Base-by-base conservation (phyloP, 2,329 filamentous ascomycete species). In the Diaporthe caulivora region DNA sequence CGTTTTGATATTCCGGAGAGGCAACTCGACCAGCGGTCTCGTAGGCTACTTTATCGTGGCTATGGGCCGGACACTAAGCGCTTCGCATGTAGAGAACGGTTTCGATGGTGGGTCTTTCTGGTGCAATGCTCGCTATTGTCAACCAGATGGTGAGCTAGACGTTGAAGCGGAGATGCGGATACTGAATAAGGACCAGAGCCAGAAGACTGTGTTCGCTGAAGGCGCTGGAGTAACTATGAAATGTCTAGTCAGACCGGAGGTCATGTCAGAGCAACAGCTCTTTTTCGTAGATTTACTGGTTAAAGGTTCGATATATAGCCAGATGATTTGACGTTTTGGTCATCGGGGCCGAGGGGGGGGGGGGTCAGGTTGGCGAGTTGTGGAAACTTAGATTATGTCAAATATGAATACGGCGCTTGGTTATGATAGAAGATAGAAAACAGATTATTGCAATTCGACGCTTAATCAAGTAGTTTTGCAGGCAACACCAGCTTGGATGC, bases 401-500 rank as follows among this genome's bases (percentile, higher is more conserved):
- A 1, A 37, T 4, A 42, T 26, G 11, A n/a, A n/a, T 6, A 58
- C 17, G 18, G 11, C 17, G 21, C 6, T 2, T 26, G 18, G 7
- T 18, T 5, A 15, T n/a, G 5, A 21, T 2, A 5, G 26, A 55
- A 8, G 15, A 1, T 37, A 40, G 5, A 49, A n/a, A 15, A 26
- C 7, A 4, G 18, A 18, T 2, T 2, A 6, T 3, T 18, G 8
- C 2, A 11, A 26, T 3, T 18, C 7, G 10, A 37, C 11, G 29
- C 18, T 51, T 15, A 65, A 37, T 65, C 44, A 17, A 65, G 29
- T 9, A 15, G 17, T 18, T 51, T 70, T 13, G 67, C 64, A 26
- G 73, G 73, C 65, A 75, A 24, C 13, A 75, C 51, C 1, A 75
- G 17, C 34, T 58, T 75, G 4, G 73, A 73, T 17, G 26, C 70